Percentiles rank a stretch among this genome's conserved stretches.
These are phyloP conservation scores for Kingdonia uniflora DNA, from an alignment of 164 flowering plant species.

Conservation along the genomic window DNA sequence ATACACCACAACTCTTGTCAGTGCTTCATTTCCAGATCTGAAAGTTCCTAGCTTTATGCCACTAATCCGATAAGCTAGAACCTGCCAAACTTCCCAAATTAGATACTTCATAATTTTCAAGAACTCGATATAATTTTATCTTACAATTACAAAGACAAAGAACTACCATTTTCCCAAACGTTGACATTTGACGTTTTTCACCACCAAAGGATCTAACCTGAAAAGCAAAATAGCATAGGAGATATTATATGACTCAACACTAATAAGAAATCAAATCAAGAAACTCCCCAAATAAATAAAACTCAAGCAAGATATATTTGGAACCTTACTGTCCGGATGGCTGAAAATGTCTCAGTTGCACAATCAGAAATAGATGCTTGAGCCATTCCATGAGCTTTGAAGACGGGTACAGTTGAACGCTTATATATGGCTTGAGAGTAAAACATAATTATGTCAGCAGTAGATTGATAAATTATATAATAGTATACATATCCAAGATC, in stretches of 20 bases:
- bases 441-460: constrained; percentile 12
- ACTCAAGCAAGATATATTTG: background rate
- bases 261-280: background rate
- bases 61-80: constrained; percentile 65
- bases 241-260: background rate
- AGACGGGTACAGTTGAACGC: constrained; percentile 84
- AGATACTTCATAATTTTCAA: constrained; percentile 2
- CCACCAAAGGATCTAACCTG: constrained; percentile 97
- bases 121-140: background rate
- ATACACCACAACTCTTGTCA: constrained; percentile 86
- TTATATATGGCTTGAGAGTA: constrained; percentile 64
- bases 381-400: constrained; percentile 80
- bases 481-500: background rate
- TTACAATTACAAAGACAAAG: background rate
- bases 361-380: constrained; percentile 90
- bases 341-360: constrained; percentile 82
- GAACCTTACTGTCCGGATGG: constrained; percentile 85
- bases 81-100: constrained; percentile 38
- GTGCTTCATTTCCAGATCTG: constrained; percentile 76
- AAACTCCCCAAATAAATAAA: background rate
- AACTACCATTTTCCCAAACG: constrained; percentile 70
- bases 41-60: constrained; percentile 82
- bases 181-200: constrained; percentile 85
- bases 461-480: background rate
- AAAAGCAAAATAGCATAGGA: constrained; percentile 1